Evolutionary conservation across 306 rosid genomes (phyloP).

Genomic region (Gastrolobium bilobum): DNA sequence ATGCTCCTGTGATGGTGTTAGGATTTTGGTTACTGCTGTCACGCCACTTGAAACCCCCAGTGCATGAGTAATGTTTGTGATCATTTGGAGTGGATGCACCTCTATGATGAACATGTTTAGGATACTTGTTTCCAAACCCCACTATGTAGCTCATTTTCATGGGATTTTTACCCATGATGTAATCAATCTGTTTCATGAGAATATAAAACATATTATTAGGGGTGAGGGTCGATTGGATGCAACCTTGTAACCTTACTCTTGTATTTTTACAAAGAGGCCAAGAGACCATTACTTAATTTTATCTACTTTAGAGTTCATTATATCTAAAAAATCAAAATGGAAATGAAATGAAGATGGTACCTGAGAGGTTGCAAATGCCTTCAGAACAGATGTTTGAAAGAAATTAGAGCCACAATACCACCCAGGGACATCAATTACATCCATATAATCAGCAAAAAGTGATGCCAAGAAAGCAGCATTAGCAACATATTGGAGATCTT

Average conservation of each 20-base stretch:
- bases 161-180: conserved; percentile 76
- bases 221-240: no score
- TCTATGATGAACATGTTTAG: conserved; percentile 67
- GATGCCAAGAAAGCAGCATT: conserved; percentile 76
- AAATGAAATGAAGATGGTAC: conserved; percentile 45
- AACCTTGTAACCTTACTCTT: no score
- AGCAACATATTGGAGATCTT: conserved; percentile 68
- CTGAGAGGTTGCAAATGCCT: conserved; percentile 73
- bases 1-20: conserved; percentile 67
- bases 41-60: conserved; percentile 64
- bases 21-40: conserved; percentile 57
- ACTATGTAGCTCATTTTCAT: conserved; percentile 75
- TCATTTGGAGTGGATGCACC: conserved; percentile 72
- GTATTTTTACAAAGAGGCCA: no score
- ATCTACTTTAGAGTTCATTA: not conserved
- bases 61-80: conserved; percentile 59
- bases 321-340: not conserved
- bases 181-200: conserved; percentile 60
- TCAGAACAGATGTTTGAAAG: conserved; percentile 47
- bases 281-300: no score
- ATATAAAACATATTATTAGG: not conserved
- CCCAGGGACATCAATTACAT: conserved; percentile 60
- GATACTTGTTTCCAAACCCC: conserved; percentile 66
- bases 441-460: conserved; percentile 70
- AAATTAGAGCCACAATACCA: conserved; percentile 62